Evolutionary conservation across 148 eudicot species (phyloP).

Genomic region (Persicaria maculosa): DNA sequence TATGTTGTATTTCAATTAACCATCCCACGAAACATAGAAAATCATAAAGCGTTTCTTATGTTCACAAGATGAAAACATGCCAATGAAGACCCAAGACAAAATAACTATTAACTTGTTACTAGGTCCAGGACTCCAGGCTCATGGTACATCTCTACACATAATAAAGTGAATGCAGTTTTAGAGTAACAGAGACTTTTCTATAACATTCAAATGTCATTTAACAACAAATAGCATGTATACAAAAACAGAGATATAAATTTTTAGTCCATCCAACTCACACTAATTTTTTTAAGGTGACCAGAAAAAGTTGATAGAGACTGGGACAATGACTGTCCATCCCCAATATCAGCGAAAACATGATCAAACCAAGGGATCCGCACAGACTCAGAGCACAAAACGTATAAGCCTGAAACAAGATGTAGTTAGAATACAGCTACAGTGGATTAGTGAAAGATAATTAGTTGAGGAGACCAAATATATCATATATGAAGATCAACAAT

Average conservation of each 20-base stretch:
- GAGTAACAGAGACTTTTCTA: background rate
- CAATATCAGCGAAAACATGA: conserved; percentile 90
- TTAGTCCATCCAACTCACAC: conserved; percentile 44
- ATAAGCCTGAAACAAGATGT: conserved; percentile 49
- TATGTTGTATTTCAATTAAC: background rate
- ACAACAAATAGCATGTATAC: background rate
- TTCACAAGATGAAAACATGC: background rate
- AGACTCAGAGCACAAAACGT: conserved; percentile 78
- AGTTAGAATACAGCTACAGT: background rate
- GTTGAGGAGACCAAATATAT: background rate
- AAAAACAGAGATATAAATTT: background rate
- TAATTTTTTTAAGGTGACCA: conserved; percentile 92
- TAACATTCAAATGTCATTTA: background rate
- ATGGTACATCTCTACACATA: background rate
- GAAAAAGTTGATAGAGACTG: conserved; percentile 97
- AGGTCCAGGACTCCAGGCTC: background rate
- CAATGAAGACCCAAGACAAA: background rate
- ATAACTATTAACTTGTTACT: background rate
- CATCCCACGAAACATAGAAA: background rate
- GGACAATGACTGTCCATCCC: conserved; percentile 92
- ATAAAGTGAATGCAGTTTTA: background rate
- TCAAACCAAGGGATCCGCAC: conserved; percentile 88
- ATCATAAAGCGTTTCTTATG: background rate
- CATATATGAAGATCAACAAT: background rate
- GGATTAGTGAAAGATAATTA: background rate